A percentile compares a stretch with the other conserved stretches of the same genome.
These are phyloP conservation scores for Epichloe aotearoae DNA, from an alignment of 2,329 filamentous ascomycete genomes.

Conservation along the genomic window DNA sequence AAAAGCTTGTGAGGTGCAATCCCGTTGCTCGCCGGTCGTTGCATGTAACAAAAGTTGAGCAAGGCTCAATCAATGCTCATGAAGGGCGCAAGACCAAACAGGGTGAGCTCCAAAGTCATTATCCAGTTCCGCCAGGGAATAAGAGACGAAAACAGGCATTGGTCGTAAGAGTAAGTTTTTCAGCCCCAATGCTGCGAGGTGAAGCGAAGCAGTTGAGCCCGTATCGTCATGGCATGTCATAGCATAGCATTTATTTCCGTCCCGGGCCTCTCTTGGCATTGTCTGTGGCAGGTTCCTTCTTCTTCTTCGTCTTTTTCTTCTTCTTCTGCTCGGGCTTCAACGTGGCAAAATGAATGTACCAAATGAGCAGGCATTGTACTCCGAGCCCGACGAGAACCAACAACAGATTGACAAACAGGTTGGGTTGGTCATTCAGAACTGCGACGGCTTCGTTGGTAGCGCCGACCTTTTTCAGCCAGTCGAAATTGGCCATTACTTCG, in stretches of 20 bases:
- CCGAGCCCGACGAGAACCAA: slow-evolving; percentile 37
- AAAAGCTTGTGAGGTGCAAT: not conserved
- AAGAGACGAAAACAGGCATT: not conserved
- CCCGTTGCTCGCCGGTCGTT: not conserved
- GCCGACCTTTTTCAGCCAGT: slow-evolving; percentile 42
- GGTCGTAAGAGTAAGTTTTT: not conserved
- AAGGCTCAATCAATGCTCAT: no score
- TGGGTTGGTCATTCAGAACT: slow-evolving; percentile 47
- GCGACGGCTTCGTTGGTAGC: slow-evolving; percentile 45
- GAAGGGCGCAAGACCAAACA: not conserved
- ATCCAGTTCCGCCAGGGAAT: not conserved
- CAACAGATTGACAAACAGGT: slow-evolving; percentile 43
- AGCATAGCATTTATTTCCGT: not conserved
- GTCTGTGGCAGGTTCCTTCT: slow-evolving; percentile 12
- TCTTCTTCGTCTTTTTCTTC: slow-evolving; percentile 28
- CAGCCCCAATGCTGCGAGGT: not conserved
- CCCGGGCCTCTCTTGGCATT: not conserved
- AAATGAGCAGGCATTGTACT: slow-evolving; percentile 33
- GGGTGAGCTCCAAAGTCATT: not conserved
- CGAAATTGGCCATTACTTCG: slow-evolving; percentile 35
- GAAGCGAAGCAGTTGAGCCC: not conserved
- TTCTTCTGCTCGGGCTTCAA: slow-evolving; percentile 48
- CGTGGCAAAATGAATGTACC: slow-evolving; percentile 47
- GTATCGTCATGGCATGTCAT: not conserved
- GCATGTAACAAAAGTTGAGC: not conserved